A percentile compares a stretch with the other conserved stretches of the same genome.
Evolutionary conservation across 441 rosid species (phyloP).

Genomic region (Erysimum cheiri): DNA sequence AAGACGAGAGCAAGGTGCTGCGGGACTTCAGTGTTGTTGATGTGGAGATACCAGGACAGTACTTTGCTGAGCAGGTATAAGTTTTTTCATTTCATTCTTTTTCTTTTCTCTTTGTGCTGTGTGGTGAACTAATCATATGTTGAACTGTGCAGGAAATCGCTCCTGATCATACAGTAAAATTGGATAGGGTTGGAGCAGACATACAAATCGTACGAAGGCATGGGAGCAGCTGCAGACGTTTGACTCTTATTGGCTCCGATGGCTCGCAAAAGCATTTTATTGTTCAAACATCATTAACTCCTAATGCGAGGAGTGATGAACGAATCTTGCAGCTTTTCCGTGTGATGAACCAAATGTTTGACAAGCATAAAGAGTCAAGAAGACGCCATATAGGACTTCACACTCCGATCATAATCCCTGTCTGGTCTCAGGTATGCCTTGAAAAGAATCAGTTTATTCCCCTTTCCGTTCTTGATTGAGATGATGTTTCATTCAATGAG

Average conservation of each 20-base stretch:
- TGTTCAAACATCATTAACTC: slow-evolving; percentile 98
- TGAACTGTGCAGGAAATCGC: slow-evolving; percentile 77
- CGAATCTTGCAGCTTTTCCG: slow-evolving; percentile 97
- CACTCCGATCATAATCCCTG: slow-evolving; percentile 98
- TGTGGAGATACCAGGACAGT: slow-evolving; percentile 98
- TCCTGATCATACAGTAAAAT: slow-evolving; percentile 93
- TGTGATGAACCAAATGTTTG: slow-evolving; percentile 99
- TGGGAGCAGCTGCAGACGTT: slow-evolving; percentile 98
- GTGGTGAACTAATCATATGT: slow-evolving; percentile 27
- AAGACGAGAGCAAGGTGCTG: slow-evolving; percentile 93
- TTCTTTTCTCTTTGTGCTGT: slow-evolving; percentile 17
- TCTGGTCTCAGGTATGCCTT: slow-evolving; percentile 91
- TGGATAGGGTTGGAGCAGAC: slow-evolving; percentile 96
- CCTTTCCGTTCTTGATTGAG: slow-evolving; percentile 17
- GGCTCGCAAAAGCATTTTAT: slow-evolving; percentile 97
- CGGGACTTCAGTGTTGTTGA: slow-evolving; percentile 97
- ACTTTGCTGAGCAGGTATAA: slow-evolving; percentile 92
- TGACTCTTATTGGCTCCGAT: slow-evolving; percentile 96
- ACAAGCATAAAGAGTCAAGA: slow-evolving; percentile 97
- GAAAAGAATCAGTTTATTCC: slow-evolving; percentile 21
- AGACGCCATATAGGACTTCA: slow-evolving; percentile 89
- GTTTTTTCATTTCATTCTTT: not conserved
- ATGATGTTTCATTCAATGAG: slow-evolving; percentile 26
- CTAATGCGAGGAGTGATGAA: slow-evolving; percentile 98
- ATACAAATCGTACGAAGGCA: slow-evolving; percentile 99